Evolutionary conservation across 108 stramenopile species (phyloP).

Genomic region (Nitzschia sp.): DNA sequence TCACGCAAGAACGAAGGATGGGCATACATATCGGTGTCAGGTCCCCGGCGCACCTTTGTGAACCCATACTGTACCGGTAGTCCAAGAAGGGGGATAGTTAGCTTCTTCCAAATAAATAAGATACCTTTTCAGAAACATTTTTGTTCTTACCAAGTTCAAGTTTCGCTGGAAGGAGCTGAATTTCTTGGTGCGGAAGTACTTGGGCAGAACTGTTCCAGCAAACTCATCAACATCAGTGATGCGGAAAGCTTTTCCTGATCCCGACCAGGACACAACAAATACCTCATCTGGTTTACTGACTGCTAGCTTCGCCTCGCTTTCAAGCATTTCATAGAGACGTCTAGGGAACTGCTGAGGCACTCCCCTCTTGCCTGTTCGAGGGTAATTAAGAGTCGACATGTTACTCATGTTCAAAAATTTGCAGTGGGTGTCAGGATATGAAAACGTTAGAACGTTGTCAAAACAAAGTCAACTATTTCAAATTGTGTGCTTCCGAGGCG

Average conservation of each 20-base stretch:
- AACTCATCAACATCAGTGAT: slow-evolving; percentile 76
- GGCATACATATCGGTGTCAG: slow-evolving; percentile 73
- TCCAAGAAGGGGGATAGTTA: slow-evolving; percentile 4
- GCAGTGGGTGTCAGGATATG: background rate
- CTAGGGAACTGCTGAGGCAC: slow-evolving; percentile 88
- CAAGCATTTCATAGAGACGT: slow-evolving; percentile 80
- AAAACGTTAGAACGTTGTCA: background rate
- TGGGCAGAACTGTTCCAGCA: slow-evolving; percentile 67
- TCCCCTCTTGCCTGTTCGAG: slow-evolving; percentile 85
- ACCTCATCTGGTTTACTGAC: slow-evolving; percentile 10
- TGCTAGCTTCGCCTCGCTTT: slow-evolving; percentile 48
- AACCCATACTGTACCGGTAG: slow-evolving; percentile 84
- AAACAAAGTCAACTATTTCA: background rate
- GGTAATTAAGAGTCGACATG: slow-evolving; percentile 41
- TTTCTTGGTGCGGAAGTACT: slow-evolving; percentile 90
- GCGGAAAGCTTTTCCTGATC: slow-evolving; percentile 76
- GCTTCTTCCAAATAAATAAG: background rate
- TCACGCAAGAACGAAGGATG: slow-evolving; percentile 70
- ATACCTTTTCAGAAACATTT: background rate
- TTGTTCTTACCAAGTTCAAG: slow-evolving; percentile 77
- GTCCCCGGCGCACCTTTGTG: slow-evolving; percentile 75
- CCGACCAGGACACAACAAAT: slow-evolving; percentile 65
- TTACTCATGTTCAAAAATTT: slow-evolving; percentile 7
- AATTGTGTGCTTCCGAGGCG: background rate
- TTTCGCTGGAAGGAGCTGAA: slow-evolving; percentile 92